These are phyloP conservation scores for Rutstroemia sydowiana DNA, from an alignment of 2,329 filamentous ascomycete genomes.

Conservation along the genomic window DNA sequence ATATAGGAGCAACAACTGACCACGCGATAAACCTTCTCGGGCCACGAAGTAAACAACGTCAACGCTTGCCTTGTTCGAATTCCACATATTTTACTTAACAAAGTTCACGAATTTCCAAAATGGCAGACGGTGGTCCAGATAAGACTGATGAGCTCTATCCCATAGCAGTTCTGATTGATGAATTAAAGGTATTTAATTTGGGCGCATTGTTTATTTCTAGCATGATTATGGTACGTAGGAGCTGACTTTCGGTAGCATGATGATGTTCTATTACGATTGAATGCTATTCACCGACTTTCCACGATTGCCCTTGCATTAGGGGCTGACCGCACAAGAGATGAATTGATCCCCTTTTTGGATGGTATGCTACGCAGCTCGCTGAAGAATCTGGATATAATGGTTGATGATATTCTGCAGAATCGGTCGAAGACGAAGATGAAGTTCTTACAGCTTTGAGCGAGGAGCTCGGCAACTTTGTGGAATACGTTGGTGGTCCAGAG, in stretches of 20 bases:
- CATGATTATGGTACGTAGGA: constrained; percentile 9
- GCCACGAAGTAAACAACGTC: constrained; percentile 27
- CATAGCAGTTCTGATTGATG: constrained; percentile 98
- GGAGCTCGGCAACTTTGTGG: constrained; percentile 92
- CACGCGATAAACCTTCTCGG: constrained; percentile 27
- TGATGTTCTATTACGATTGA: constrained; percentile 94
- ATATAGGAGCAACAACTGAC: constrained; percentile 16
- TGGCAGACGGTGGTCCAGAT: constrained; percentile 81
- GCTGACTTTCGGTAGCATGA: constrained; percentile 63
- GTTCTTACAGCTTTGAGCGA: constrained; percentile 95
- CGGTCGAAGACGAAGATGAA: constrained; percentile 97
- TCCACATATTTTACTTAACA: constrained; percentile 25
- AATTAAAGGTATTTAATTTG: constrained; percentile 73
- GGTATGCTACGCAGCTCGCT: constrained; percentile 52
- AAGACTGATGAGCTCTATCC: constrained; percentile 98
- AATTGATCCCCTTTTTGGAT: constrained; percentile 97
- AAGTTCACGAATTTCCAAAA: constrained; percentile 43
- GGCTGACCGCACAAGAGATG: constrained; percentile 92
- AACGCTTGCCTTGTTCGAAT: constrained; percentile 26
- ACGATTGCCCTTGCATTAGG: constrained; percentile 96
- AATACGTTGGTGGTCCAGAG: constrained; percentile 92
- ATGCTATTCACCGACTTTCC: constrained; percentile 95
- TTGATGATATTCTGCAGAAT: constrained; percentile 57
- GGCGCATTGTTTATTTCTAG: not conserved
- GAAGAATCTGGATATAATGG: not conserved